Base-by-base conservation (phyloP, 148 eudicot genomes). In the Persicaria tinctoria region DNA sequence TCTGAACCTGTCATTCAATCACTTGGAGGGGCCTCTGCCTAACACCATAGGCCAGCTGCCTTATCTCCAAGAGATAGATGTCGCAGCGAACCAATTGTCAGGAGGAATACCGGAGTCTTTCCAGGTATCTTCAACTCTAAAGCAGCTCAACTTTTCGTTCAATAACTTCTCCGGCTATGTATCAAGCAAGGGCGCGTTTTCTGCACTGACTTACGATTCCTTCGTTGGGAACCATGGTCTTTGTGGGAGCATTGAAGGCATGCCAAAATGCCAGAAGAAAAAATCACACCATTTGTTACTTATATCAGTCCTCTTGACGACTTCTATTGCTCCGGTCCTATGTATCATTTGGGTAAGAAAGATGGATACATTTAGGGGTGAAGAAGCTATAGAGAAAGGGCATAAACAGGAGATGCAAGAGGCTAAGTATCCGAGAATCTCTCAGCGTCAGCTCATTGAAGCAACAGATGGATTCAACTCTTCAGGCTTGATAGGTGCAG, bases 391-490 rank as follows among this genome's bases (percentile, higher is more conserved):
- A 17, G 70, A 66, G 14, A 66, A 80, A 70, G 78, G 81, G 13
- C 75, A 77, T 56, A 84, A 84, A 59, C 76, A 78, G 23, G 84
- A 79, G 71, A 83, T 50, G 20, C 78, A 82, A 73, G 91, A 90
- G 73, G 75, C 63, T 0, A 87, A 85, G 46, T 85, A 83, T 73
- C 93, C 89, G 12, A 86, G 83, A 70, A 89, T 93, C 54, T 82
- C 91, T 73, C 77, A 87, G 27, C 79, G 46, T 11, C 84, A 90
- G 41, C 97, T 93, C 63, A 66, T 80, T 27, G 89, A 90, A 82
- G 97, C 97, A 78, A 93, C 97, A 0, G 85, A 80, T 2, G 95
- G 96, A 48, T 90, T 93, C 53, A 80, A 77, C 79, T 72, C 83
- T 46, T 81, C 84, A 7, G 80, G 83, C 80, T 76, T 90, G 46